Conservation (phyloP, 2,329 filamentous ascomycete genomes). For the Annulohypoxylon truncatum region DNA sequence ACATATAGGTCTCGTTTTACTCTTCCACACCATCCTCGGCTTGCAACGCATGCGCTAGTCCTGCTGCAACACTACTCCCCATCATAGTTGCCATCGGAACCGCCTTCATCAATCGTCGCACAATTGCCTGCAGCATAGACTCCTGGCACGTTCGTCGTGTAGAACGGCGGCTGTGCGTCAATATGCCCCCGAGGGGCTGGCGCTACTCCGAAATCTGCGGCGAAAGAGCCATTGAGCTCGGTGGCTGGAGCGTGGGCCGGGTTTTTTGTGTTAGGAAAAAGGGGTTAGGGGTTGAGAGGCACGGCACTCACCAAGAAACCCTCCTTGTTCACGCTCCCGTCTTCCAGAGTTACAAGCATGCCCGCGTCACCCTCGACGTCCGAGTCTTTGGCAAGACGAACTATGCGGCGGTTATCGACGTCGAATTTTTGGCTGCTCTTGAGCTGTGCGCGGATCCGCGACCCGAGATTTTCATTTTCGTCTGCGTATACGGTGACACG, state of each 20-base stretch:
- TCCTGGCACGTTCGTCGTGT: slow-evolving; percentile 61
- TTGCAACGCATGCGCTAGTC: slow-evolving; percentile 41
- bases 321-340: slow-evolving; percentile 53
- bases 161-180: slow-evolving; percentile 57
- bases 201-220: slow-evolving; percentile 58
- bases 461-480: slow-evolving; percentile 52
- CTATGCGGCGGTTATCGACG: slow-evolving; percentile 52
- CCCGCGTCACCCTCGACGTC: slow-evolving; percentile 38
- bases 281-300: too few species aligned
- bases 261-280: not conserved
- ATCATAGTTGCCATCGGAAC: slow-evolving; percentile 47
- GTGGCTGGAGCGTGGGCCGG: slow-evolving; percentile 52
- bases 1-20: slow-evolving; percentile 4
- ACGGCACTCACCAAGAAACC: slow-evolving; percentile 55
- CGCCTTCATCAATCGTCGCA: slow-evolving; percentile 43
- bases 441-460: slow-evolving; percentile 44
- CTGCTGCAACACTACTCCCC: slow-evolving; percentile 41
- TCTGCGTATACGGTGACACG: slow-evolving; percentile 65
- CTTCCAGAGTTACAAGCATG: slow-evolving; percentile 46
- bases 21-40: slow-evolving; percentile 42
- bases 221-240: slow-evolving; percentile 56
- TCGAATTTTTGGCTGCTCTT: slow-evolving; percentile 50
- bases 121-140: slow-evolving; percentile 67
- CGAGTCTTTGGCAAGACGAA: slow-evolving; percentile 31
- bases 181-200: slow-evolving; percentile 57